Evolutionary conservation across 2,329 filamentous ascomycete species (phyloP).

Genomic region (Aspergillus neotritici): DNA sequence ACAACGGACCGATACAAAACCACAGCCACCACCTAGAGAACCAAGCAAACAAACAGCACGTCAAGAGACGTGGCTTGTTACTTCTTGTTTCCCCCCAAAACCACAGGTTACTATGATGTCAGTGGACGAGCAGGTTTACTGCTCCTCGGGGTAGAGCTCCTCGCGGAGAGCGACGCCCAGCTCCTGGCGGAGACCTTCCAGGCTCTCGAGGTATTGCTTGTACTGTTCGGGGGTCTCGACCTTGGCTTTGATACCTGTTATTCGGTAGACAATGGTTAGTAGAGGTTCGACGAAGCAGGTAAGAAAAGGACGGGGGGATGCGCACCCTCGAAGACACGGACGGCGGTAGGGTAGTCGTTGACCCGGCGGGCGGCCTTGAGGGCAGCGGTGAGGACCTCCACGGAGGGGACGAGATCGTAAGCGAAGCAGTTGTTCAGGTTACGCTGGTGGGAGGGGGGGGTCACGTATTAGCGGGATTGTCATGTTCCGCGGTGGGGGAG

Average conservation of each 20-base stretch:
- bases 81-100: background rate
- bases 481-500: background rate
- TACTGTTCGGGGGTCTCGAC: constrained; percentile 98
- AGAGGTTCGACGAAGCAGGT: background rate
- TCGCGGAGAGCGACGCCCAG: constrained; percentile 88
- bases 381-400: constrained; percentile 83
- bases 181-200: constrained; percentile 88
- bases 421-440: constrained; percentile 99
- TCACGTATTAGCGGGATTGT: constrained; percentile 10
- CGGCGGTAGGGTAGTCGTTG: constrained; percentile 97
- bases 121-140: constrained; percentile 27
- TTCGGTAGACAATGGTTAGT: constrained; percentile 2
- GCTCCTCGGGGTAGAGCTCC: constrained; percentile 70
- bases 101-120: constrained; percentile 1
- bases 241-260: constrained; percentile 91
- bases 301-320: constrained; percentile 1
- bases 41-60: too few species aligned
- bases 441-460: constrained; percentile 51
- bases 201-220: constrained; percentile 87
- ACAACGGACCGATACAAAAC: too few species aligned
- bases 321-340: constrained; percentile 97
- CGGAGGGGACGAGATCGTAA: constrained; percentile 97
- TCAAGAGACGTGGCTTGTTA: too few species aligned
- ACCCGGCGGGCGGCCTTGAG: constrained; percentile 91
- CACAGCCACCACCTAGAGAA: too few species aligned